A percentile compares a stretch with the other conserved stretches of the same genome.
phyloP scores from a whole-genome alignment of 306 rosid genomes.

The Cajanus cajan region DNA sequence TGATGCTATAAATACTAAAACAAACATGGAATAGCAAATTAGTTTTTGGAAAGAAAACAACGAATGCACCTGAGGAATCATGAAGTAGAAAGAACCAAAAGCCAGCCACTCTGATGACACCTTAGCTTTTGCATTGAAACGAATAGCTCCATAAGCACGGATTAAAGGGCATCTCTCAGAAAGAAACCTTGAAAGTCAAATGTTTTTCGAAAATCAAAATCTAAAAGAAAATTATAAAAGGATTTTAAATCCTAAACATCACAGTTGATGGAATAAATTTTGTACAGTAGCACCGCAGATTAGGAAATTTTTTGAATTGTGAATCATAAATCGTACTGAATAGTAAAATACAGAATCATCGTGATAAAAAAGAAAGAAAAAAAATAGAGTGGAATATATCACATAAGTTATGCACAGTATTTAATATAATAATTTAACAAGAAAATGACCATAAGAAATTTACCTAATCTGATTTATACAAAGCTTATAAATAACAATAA shows the following conservation, averaged over 20 bases:
- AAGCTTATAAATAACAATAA: too few species aligned
- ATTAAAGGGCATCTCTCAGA: constrained; percentile 76
- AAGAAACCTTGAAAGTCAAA: constrained; percentile 61
- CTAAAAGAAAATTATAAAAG: not conserved
- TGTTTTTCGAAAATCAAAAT: not conserved
- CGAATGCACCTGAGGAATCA: constrained; percentile 84
- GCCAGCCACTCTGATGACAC: constrained; percentile 82
- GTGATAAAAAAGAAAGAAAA: not conserved
- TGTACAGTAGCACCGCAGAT: not conserved
- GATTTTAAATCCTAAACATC: not conserved
- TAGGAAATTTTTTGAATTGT: not conserved
- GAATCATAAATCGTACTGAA: not conserved
- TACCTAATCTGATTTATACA: too few species aligned
- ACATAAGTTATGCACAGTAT: too few species aligned
- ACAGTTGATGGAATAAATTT: not conserved
- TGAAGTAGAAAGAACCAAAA: constrained; percentile 89
- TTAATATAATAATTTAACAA: not conserved
- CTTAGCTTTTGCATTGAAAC: constrained; percentile 66
- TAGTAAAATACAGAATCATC: not conserved
- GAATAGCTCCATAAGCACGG: constrained; percentile 90
- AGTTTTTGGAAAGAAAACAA: constrained; percentile 32
- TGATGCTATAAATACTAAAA: constrained; percentile 54
- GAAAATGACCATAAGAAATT: not conserved
- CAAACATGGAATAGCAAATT: constrained; percentile 25
- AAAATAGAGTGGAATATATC: not conserved